Evolutionary conservation across 305 asterid species (phyloP).

Genomic region (Fraxinus dipetala): DNA sequence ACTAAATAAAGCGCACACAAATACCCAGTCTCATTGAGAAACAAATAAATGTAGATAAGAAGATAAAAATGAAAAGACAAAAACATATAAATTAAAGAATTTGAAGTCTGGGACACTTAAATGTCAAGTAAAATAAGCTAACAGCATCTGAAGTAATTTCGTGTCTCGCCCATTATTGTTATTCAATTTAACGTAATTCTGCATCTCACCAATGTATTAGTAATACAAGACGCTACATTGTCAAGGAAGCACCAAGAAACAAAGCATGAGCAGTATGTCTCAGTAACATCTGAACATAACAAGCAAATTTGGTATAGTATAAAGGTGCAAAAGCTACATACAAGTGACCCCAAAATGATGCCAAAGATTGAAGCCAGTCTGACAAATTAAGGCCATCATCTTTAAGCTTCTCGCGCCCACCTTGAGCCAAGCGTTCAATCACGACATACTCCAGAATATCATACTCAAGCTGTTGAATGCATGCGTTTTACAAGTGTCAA

Average conservation of each 20-base stretch:
- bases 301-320: conserved; percentile 26
- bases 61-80: not conserved
- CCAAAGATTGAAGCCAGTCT: conserved; percentile 99
- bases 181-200: conserved; percentile 19
- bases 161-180: not conserved
- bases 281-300: not conserved
- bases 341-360: conserved; percentile 99
- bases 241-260: not conserved
- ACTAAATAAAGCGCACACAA: conserved; percentile 17
- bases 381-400: conserved; percentile 98
- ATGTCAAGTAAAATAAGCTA: not conserved
- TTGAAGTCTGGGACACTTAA: conserved; percentile 16
- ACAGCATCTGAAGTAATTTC: conserved; percentile 2
- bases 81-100: conserved; percentile 10
- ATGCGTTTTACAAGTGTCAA: conserved; percentile 16
- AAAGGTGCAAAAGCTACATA: conserved; percentile 47
- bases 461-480: conserved; percentile 79
- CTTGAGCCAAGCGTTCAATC: conserved; percentile 93
- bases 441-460: conserved; percentile 97
- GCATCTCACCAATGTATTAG: conserved; percentile 15
- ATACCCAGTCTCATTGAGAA: conserved; percentile 15
- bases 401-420: conserved; percentile 97
- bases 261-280: conserved; percentile 13
- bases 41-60: conserved; percentile 15
- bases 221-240: not conserved